Evolutionary conservation across 2,329 filamentous ascomycete species (phyloP).

Genomic region (Myotisia sp.): DNA sequence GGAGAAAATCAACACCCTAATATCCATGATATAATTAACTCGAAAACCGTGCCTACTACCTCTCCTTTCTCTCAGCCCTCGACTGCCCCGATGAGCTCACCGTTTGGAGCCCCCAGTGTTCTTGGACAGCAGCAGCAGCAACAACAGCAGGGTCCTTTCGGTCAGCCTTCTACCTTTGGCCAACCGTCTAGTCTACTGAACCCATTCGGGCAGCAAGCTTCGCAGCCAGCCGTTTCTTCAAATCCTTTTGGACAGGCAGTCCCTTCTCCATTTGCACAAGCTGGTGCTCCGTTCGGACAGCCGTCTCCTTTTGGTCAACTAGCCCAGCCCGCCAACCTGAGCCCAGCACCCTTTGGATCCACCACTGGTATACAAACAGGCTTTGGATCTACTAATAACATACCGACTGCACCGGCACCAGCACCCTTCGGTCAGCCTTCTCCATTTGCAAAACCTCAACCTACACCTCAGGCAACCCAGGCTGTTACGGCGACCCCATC

Average conservation of each 20-base stretch:
- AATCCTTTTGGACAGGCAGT: conserved; percentile 8
- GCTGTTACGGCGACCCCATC: not conserved
- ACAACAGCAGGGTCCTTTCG: conserved; percentile 8
- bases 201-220: conserved; percentile 21
- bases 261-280: conserved; percentile 20
- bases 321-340: not conserved
- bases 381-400: no score
- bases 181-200: no score
- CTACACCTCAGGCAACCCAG: conserved; percentile 12
- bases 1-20: conserved; percentile 61
- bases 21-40: conserved; percentile 42
- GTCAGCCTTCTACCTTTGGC: not conserved
- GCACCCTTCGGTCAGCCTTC: conserved; percentile 19
- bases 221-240: conserved; percentile 5
- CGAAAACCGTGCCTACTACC: conserved; percentile 12
- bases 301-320: conserved; percentile 13
- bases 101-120: conserved; percentile 4
- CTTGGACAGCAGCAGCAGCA: conserved; percentile 21
- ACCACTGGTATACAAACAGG: no score
- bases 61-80: conserved; percentile 20
- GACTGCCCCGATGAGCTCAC: conserved; percentile 3
- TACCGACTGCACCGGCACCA: conserved; percentile 6
- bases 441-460: conserved; percentile 13
- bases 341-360: no score
- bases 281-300: conserved; percentile 15